phyloP scores from a whole-genome alignment of 2,329 filamentous ascomycete genomes.

The Epichloe elymi region DNA sequence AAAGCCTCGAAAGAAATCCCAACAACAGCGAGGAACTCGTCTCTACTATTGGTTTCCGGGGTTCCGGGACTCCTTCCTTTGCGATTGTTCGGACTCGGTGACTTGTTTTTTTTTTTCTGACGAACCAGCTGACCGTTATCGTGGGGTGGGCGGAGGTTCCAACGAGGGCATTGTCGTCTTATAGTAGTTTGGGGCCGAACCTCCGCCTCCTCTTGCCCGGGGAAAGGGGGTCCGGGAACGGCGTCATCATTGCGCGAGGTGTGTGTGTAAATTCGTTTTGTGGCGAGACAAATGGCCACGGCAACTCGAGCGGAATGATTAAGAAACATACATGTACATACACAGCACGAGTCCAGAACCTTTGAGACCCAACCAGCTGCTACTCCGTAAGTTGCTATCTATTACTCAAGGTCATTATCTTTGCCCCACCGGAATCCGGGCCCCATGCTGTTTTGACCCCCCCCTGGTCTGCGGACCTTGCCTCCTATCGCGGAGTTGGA shows the following conservation, averaged over 20 bases:
- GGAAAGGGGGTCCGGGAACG: slow-evolving; percentile 1
- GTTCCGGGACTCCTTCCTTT: not conserved
- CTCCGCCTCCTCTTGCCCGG: too few species aligned
- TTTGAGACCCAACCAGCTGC: not conserved
- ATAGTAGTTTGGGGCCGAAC: not conserved
- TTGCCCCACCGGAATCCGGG: slow-evolving; percentile 6
- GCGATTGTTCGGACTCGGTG: not conserved
- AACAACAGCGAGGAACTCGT: not conserved
- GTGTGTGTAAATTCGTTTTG: not conserved
- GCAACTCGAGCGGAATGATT: not conserved
- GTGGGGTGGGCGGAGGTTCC: not conserved
- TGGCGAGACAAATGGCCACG: not conserved
- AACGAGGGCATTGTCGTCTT: not conserved
- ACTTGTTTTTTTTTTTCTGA: not conserved
- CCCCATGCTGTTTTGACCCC: not conserved
- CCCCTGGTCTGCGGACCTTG: too few species aligned
- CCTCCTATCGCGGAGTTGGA: too few species aligned
- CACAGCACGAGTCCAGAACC: not conserved
- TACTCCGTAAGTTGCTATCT: not conserved
- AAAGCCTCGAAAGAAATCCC: not conserved
- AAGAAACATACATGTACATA: too few species aligned
- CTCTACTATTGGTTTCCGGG: not conserved
- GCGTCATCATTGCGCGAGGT: slow-evolving; percentile 1
- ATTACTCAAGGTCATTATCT: slow-evolving; percentile 2
- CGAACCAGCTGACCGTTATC: slow-evolving; percentile 3